phyloP scores from a whole-genome alignment of 2,329 filamentous ascomycete species.

The Plectosphaerella cucumerina region DNA sequence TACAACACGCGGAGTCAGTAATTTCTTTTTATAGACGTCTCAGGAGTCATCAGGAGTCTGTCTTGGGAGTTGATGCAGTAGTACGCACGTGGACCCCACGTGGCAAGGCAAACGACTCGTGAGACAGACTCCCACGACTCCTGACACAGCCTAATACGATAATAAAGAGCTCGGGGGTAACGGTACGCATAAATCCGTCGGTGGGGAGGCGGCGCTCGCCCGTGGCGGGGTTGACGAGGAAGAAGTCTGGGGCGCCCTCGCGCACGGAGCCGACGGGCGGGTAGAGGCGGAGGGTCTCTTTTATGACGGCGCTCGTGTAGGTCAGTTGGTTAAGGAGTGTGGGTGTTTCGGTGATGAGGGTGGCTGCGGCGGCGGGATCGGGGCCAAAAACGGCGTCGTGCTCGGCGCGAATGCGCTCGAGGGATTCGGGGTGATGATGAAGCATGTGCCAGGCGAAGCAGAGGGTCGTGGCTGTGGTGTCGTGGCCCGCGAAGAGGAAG shows the following conservation, averaged over 20 bases:
- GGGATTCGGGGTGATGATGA: slow-evolving; percentile 16
- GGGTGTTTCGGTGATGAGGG: slow-evolving; percentile 21
- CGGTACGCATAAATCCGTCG: slow-evolving; percentile 33
- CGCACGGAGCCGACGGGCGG: slow-evolving; percentile 45
- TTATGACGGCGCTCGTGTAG: slow-evolving; percentile 40
- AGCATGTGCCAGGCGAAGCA: slow-evolving; percentile 22
- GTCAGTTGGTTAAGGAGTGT: slow-evolving; percentile 5
- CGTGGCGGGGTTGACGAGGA: slow-evolving; percentile 29
- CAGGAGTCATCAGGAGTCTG: too few species aligned
- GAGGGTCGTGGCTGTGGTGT: slow-evolving; percentile 29
- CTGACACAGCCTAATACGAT: too few species aligned
- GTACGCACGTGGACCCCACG: too few species aligned
- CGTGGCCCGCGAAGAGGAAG: slow-evolving; percentile 33
- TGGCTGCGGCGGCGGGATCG: slow-evolving; percentile 28
- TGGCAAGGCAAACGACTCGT: too few species aligned
- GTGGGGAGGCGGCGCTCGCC: slow-evolving; percentile 39
- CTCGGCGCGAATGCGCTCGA: slow-evolving; percentile 21
- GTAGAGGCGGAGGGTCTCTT: slow-evolving; percentile 50
- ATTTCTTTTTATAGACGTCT: too few species aligned
- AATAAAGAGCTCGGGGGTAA: too few species aligned
- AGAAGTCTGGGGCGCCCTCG: slow-evolving; percentile 27
- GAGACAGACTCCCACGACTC: too few species aligned
- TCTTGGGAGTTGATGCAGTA: too few species aligned
- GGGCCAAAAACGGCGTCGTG: slow-evolving; percentile 22
- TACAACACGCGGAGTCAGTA: too few species aligned